Percentiles rank a stretch among this genome's conserved stretches.
These are phyloP conservation scores for Acer yangbiense DNA, from an alignment of 345 rosid species.

Conservation along the genomic window DNA sequence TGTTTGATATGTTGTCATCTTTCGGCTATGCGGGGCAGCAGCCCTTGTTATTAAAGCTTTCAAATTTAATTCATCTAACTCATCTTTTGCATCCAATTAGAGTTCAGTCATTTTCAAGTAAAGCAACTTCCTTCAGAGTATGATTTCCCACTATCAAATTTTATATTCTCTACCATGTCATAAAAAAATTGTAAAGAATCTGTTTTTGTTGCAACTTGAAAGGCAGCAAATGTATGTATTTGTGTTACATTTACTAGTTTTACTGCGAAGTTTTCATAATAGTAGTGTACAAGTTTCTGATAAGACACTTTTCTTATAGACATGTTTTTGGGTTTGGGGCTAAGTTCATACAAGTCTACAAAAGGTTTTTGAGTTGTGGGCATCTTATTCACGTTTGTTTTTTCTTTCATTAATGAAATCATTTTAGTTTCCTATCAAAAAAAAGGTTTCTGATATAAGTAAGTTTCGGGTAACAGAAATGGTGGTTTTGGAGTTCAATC, in stretches of 20 bases:
- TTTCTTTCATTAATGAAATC: too few species aligned
- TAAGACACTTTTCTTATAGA: background rate
- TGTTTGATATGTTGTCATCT: constrained; percentile 36
- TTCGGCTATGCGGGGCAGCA: constrained; percentile 35
- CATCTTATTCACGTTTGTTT: too few species aligned
- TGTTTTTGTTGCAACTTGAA: constrained; percentile 25
- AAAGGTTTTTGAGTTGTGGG: too few species aligned
- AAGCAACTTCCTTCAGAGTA: background rate
- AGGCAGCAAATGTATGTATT: background rate
- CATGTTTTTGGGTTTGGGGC: too few species aligned
- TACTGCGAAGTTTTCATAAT: background rate
- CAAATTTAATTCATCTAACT: constrained; percentile 20
- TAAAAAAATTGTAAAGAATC: constrained; percentile 4
- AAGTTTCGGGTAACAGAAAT: constrained; percentile 48
- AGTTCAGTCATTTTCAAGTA: constrained; percentile 21
- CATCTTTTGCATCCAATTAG: constrained; percentile 22
- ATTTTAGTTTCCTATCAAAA: too few species aligned
- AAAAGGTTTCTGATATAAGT: background rate
- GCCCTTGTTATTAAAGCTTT: constrained; percentile 21
- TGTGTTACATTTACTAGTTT: background rate
- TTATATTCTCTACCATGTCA: background rate
- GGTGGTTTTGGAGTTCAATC: constrained; percentile 66
- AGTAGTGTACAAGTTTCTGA: constrained; percentile 10
- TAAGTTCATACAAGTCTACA: too few species aligned
- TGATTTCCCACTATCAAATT: constrained; percentile 24